A percentile compares a stretch with the other conserved stretches of the same genome.
phyloP scores from a whole-genome alignment of 2,329 filamentous ascomycete genomes.

The Fusarium sp. region DNA sequence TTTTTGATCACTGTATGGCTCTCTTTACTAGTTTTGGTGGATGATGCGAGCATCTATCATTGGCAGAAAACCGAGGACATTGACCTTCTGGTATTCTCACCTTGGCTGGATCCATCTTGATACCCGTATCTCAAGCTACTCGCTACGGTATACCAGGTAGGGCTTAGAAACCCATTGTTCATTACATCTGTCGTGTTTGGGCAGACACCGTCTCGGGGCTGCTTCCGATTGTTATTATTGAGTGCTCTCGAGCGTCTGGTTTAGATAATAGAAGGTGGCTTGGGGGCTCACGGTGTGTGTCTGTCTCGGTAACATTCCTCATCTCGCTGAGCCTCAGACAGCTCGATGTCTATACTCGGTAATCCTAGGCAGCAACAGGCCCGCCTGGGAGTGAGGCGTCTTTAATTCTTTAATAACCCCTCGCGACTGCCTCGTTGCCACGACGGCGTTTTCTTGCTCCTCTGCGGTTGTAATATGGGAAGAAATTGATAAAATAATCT shows the following conservation, averaged over 20 bases:
- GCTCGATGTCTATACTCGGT: background rate
- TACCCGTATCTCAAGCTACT: background rate
- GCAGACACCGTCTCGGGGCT: background rate
- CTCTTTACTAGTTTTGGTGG: background rate
- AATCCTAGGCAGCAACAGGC: background rate
- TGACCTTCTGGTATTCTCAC: background rate
- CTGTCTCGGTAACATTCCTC: background rate
- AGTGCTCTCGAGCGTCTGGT: background rate
- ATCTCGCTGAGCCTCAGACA: background rate
- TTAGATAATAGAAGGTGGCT: background rate
- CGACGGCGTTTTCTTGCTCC: background rate
- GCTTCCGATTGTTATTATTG: background rate
- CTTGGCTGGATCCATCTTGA: background rate
- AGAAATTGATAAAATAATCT: background rate
- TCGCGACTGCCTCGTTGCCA: background rate
- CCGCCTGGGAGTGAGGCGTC: background rate
- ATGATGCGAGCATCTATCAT: background rate
- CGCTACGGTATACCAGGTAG: background rate
- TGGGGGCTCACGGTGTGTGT: background rate
- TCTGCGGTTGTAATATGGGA: background rate
- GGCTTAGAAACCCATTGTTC: background rate
- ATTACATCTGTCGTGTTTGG: background rate
- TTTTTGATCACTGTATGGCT: background rate
- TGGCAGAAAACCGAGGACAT: background rate
- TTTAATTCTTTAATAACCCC: background rate